phyloP scores from a whole-genome alignment of 257 asterid species.

The Lycium ferocissimum region DNA sequence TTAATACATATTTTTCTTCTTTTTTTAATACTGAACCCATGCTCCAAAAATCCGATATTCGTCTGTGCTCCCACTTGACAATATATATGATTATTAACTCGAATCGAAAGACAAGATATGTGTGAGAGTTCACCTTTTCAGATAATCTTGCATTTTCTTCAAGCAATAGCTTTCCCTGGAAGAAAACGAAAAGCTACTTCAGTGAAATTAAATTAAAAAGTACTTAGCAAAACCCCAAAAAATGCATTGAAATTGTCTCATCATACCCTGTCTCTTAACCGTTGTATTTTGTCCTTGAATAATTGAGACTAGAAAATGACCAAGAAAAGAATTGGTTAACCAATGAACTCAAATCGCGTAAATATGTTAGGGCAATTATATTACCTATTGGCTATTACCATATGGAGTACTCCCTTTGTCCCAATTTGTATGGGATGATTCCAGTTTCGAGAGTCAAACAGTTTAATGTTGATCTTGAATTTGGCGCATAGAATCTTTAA shows the following conservation, averaged over 20 bases:
- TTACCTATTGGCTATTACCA: no score
- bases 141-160: conserved; percentile 43
- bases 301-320: conserved; percentile 41
- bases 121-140: conserved; percentile 37
- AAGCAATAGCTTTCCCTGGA: conserved; percentile 39
- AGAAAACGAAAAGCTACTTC: not conserved
- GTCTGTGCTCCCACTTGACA: no score
- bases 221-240: not conserved
- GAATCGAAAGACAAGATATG: not conserved
- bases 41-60: no score
- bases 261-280: conserved; percentile 44
- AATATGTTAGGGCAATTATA: not conserved
- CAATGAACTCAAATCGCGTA: not conserved
- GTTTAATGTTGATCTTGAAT: no score
- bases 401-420: no score
- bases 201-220: not conserved
- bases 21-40: no score
- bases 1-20: no score
- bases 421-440: no score
- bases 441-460: no score
- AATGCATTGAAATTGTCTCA: not conserved
- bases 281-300: conserved; percentile 41
- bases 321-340: conserved; percentile 16
- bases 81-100: no score
- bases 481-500: no score